phyloP scores from a whole-genome alignment of 2,329 filamentous ascomycete genomes.

The Colletotrichum sp. region DNA sequence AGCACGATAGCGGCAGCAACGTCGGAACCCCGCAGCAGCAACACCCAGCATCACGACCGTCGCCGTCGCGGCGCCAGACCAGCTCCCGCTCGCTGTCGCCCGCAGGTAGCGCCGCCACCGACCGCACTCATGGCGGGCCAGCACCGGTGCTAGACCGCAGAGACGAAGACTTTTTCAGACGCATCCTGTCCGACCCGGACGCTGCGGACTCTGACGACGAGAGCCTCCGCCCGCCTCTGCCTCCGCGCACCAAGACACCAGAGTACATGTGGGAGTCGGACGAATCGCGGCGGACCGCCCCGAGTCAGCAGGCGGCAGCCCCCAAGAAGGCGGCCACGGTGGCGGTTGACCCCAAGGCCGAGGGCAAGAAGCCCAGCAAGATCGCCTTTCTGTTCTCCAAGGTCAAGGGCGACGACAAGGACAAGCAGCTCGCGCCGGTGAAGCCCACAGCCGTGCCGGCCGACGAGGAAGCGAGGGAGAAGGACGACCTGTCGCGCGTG shows the following conservation, averaged over 20 bases:
- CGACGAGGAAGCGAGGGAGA: conserved; percentile 53
- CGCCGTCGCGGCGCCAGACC: conserved; percentile 18
- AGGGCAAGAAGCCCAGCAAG: conserved; percentile 34
- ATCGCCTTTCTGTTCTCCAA: conserved; percentile 38
- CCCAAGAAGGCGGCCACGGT: conserved; percentile 27
- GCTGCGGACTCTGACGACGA: conserved; percentile 29
- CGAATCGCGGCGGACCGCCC: conserved; percentile 5
- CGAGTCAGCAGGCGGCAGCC: conserved; percentile 19
- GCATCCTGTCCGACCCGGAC: conserved; percentile 49
- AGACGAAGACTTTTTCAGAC: conserved; percentile 64
- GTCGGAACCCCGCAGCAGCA: background rate
- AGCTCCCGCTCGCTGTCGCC: conserved; percentile 22
- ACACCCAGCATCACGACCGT: conserved; percentile 1
- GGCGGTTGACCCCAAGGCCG: conserved; percentile 31
- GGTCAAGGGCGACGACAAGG: conserved; percentile 40
- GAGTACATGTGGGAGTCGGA: conserved; percentile 52
- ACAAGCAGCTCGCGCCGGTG: conserved; percentile 33
- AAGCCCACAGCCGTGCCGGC: conserved; percentile 41
- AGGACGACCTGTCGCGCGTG: conserved; percentile 77
- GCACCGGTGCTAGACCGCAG: conserved; percentile 58
- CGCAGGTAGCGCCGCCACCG: conserved; percentile 29
- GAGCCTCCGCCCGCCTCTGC: conserved; percentile 57
- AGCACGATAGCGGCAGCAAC: conserved; percentile 13
- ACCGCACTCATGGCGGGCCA: conserved; percentile 21
- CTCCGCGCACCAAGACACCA: conserved; percentile 56